These are phyloP conservation scores for Pleurotus tuber-regium DNA, from an alignment of 768 basidiomycete genomes.

Conservation along the genomic window DNA sequence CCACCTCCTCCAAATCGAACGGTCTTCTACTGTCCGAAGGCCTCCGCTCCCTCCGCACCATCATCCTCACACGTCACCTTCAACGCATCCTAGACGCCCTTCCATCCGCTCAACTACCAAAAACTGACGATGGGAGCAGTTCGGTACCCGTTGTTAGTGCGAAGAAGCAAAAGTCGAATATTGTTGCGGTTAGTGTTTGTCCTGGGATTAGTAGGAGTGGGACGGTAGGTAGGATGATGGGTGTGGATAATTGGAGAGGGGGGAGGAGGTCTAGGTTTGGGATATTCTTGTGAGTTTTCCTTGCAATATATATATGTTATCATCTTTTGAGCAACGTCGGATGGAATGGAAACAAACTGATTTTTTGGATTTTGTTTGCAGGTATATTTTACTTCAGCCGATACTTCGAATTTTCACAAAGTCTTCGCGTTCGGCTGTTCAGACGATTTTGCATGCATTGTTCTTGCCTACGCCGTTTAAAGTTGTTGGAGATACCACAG, in stretches of 20 bases:
- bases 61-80: slow-evolving; percentile 71
- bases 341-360: too few relatives aligned
- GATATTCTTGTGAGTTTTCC: slow-evolving; percentile 44
- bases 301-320: slow-evolving; percentile 26
- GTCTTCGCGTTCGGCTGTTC: slow-evolving; percentile 58
- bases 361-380: slow-evolving; percentile 1
- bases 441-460: slow-evolving; percentile 77
- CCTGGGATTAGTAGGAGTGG: slow-evolving; percentile 76
- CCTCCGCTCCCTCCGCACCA: slow-evolving; percentile 56
- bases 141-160: slow-evolving; percentile 35
- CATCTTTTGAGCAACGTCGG: too few relatives aligned
- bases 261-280: slow-evolving; percentile 38
- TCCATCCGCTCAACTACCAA: slow-evolving; percentile 49
- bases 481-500: slow-evolving; percentile 25
- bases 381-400: slow-evolving; percentile 69
- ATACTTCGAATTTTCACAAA: slow-evolving; percentile 69
- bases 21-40: slow-evolving; percentile 60
- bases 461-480: slow-evolving; percentile 84
- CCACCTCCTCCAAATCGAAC: slow-evolving; percentile 27
- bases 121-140: slow-evolving; percentile 16
- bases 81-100: slow-evolving; percentile 85
- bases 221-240: slow-evolving; percentile 56
- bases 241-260: slow-evolving; percentile 41
- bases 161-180: slow-evolving; percentile 62
- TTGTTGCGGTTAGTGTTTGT: slow-evolving; percentile 69